A percentile compares a stretch with the other conserved stretches of the same genome.
Conservation (phyloP, 2,329 filamentous ascomycete species). For the Dothidotthia symphoricarpi region DNA sequence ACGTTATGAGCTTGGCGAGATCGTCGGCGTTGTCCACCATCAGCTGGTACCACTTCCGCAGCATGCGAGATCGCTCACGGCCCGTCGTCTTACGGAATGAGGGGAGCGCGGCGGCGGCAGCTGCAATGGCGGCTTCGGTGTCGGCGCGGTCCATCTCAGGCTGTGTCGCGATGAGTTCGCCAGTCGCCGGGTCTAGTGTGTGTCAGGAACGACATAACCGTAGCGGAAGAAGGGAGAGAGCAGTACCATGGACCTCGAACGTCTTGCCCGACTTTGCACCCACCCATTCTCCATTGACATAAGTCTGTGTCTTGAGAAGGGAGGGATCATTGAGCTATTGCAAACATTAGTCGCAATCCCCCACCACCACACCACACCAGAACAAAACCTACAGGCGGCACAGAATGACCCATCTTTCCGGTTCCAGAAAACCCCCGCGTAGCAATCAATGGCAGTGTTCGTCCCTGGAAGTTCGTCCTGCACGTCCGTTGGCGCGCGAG, state of each 20-base stretch:
- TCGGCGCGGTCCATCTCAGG: conserved; percentile 82
- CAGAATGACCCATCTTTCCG: conserved; percentile 42
- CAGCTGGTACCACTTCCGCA: conserved; percentile 79
- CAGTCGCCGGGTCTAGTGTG: conserved; percentile 72
- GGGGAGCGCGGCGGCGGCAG: conserved; percentile 74
- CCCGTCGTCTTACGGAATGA: conserved; percentile 69
- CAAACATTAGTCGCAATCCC: conserved; percentile 11
- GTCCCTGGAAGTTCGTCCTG: conserved; percentile 33
- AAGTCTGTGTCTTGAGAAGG: conserved; percentile 79
- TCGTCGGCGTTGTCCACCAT: conserved; percentile 77
- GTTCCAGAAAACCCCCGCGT: conserved; percentile 43
- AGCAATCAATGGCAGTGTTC: conserved; percentile 36
- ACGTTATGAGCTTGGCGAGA: conserved; percentile 77
- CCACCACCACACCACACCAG: not conserved
- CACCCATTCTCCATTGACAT: conserved; percentile 92
- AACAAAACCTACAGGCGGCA: conserved; percentile 38
- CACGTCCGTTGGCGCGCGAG: conserved; percentile 32
- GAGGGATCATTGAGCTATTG: conserved; percentile 49
- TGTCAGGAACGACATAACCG: conserved; percentile 6
- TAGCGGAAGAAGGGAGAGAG: not conserved
- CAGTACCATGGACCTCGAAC: conserved; percentile 69
- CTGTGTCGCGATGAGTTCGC: conserved; percentile 74
- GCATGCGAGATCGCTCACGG: conserved; percentile 69
- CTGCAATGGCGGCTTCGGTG: conserved; percentile 75
- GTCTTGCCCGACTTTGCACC: conserved; percentile 82